These are phyloP conservation scores for Tuctoria greenei DNA, from an alignment of 176 grass and related monocot species.

Conservation along the genomic window DNA sequence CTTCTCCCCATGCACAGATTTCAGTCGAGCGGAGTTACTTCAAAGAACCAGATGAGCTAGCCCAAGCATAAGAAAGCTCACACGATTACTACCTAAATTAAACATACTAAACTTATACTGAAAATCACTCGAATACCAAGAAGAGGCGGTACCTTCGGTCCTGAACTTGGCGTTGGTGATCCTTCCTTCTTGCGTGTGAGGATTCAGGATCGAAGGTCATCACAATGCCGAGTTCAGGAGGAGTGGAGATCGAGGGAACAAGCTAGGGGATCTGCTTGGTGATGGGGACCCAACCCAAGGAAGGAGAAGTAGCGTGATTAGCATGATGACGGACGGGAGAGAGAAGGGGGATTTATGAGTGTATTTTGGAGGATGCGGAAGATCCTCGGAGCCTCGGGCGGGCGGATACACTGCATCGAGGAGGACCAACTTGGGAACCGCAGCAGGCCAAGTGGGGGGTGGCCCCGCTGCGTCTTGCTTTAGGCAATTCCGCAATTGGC, in stretches of 20 bases:
- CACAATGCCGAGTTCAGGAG: neutral
- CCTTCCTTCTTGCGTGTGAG: neutral
- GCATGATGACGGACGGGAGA: conserved; percentile 38
- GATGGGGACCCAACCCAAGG: conserved; percentile 21
- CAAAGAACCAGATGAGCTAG: neutral
- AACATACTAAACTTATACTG: neutral
- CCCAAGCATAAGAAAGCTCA: neutral
- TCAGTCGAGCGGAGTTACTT: too few species aligned
- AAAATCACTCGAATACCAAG: neutral
- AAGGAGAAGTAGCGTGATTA: neutral
- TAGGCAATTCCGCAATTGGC: conserved; percentile 23
- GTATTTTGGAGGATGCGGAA: neutral
- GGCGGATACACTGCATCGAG: conserved; percentile 44
- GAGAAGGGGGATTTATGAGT: conserved; percentile 48
- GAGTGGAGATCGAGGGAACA: neutral
- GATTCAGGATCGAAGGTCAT: neutral
- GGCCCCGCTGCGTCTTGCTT: neutral
- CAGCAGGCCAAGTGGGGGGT: conserved; percentile 25
- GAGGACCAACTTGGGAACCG: conserved; percentile 37
- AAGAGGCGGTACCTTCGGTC: conserved; percentile 31
- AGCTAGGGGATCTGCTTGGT: neutral
- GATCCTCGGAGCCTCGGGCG: conserved; percentile 5
- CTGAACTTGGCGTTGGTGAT: conserved; percentile 28
- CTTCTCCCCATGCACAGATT: neutral
- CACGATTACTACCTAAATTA: too few species aligned